A percentile compares a stretch with the other conserved stretches of the same genome.
These are phyloP conservation scores for Pestalotiopsis sp. DNA, from an alignment of 2,329 filamentous ascomycete species.

Conservation along the genomic window DNA sequence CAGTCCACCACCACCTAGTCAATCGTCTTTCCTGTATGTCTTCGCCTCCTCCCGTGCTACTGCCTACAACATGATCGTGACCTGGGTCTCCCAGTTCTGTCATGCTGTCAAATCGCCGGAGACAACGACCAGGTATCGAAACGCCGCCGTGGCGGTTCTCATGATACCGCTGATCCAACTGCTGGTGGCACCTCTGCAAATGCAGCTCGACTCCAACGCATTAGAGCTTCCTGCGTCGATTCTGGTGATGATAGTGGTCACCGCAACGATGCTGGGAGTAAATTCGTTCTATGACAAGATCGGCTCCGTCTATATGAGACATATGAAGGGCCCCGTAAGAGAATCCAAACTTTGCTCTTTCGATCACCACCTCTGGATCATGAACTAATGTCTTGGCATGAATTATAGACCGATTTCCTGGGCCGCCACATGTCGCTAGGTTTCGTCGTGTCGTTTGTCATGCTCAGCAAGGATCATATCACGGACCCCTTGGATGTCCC, in stretches of 20 bases:
- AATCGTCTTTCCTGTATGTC: conserved; percentile 22
- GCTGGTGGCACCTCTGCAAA: conserved; percentile 29
- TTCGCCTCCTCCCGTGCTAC: conserved; percentile 21
- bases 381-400: background rate
- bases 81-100: conserved; percentile 25
- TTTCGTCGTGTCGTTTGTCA: conserved; percentile 32
- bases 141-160: conserved; percentile 27
- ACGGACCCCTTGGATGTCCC: conserved; percentile 23
- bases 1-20: background rate
- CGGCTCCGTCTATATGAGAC: conserved; percentile 22
- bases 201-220: conserved; percentile 24
- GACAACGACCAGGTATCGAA: conserved; percentile 24
- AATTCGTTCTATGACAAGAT: conserved; percentile 23
- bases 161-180: conserved; percentile 27
- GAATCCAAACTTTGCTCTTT: background rate
- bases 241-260: conserved; percentile 29
- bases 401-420: conserved; percentile 27
- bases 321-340: conserved; percentile 28
- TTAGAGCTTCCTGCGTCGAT: conserved; percentile 33
- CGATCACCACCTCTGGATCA: background rate
- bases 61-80: conserved; percentile 19
- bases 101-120: conserved; percentile 24
- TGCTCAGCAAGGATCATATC: conserved; percentile 33
- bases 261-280: conserved; percentile 23
- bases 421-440: conserved; percentile 35